phyloP scores from a whole-genome alignment of 129 eudicot genomes.

The Apium graveolens region DNA sequence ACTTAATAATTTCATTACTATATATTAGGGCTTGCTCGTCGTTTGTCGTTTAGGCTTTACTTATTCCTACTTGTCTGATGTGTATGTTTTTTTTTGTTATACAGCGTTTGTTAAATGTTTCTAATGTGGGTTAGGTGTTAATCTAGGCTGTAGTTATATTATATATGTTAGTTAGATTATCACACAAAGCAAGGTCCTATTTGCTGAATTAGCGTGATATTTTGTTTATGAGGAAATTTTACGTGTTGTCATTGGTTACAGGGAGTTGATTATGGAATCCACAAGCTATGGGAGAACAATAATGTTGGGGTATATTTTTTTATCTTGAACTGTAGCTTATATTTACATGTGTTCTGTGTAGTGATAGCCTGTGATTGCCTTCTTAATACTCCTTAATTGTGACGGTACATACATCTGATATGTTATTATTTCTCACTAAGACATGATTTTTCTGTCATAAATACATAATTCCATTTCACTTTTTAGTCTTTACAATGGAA shows the following conservation, averaged over 20 bases:
- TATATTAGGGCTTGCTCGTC: too few relatives aligned
- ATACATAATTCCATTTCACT: too few relatives aligned
- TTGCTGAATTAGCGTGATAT: not conserved
- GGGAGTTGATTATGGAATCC: slow-evolving; percentile 83
- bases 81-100: not conserved
- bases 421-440: too few relatives aligned
- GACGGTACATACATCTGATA: not conserved
- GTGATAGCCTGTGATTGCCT: not conserved
- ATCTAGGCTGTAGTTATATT: too few relatives aligned
- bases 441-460: too few relatives aligned
- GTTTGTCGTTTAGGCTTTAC: too few relatives aligned
- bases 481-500: not conserved
- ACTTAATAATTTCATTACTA: too few relatives aligned
- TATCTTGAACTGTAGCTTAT: not conserved
- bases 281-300: slow-evolving; percentile 57
- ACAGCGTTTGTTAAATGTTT: not conserved
- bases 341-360: not conserved
- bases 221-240: not conserved
- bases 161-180: too few relatives aligned
- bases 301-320: slow-evolving; percentile 58
- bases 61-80: too few relatives aligned
- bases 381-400: not conserved
- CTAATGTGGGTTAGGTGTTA: too few relatives aligned
- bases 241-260: slow-evolving; percentile 21
- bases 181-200: not conserved